Conservation (phyloP, 164 flowering plant species). For the Aristolochia contorta region DNA sequence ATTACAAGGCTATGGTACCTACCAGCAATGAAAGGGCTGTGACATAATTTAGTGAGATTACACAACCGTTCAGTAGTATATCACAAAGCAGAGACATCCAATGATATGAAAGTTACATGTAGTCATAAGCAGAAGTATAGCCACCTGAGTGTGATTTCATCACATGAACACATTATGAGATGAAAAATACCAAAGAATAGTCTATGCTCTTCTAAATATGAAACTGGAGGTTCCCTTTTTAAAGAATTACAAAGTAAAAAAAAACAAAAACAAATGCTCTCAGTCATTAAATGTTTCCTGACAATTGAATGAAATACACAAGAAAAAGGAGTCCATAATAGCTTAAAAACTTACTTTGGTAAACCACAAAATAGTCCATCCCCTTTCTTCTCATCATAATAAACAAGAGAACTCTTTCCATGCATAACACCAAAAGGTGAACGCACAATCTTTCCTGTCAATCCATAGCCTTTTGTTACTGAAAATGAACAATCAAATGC, state of each 20-base stretch:
- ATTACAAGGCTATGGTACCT: slow-evolving; percentile 98
- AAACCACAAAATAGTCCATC: slow-evolving; percentile 73
- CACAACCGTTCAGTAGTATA: background rate
- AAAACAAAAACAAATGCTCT: no score
- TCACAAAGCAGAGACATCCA: background rate
- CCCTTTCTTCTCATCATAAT: slow-evolving; percentile 77
- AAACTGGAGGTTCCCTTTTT: no score
- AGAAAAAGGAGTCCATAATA: background rate
- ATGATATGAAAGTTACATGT: no score
- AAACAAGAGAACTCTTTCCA: slow-evolving; percentile 82
- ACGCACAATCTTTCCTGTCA: slow-evolving; percentile 76
- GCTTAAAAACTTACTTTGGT: slow-evolving; percentile 28
- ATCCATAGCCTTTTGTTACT: background rate
- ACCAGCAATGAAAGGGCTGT: slow-evolving; percentile 83
- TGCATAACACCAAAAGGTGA: slow-evolving; percentile 90
- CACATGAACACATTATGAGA: no score
- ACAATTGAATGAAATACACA: no score
- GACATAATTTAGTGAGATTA: background rate
- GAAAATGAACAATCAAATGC: no score
- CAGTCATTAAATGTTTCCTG: no score
- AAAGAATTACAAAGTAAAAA: no score
- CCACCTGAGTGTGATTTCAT: no score
- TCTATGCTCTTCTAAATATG: no score
- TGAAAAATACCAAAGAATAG: no score
- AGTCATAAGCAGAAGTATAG: no score